phyloP scores from a whole-genome alignment of 306 rosid genomes.

The Vigna mungo region DNA sequence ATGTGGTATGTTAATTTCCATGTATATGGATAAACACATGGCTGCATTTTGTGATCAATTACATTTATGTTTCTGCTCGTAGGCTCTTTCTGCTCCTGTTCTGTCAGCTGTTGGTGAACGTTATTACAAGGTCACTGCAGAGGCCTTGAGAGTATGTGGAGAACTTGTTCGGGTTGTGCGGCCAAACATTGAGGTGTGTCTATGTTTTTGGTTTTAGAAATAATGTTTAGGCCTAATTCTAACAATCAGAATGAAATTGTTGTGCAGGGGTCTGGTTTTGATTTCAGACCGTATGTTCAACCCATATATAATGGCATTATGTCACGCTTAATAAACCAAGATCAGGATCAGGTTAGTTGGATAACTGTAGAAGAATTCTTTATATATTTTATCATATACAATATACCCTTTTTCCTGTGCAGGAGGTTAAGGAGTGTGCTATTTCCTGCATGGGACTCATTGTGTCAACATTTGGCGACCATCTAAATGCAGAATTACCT shows the following conservation, averaged over 20 bases:
- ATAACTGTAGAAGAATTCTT: slow-evolving; percentile 23
- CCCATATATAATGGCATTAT: slow-evolving; percentile 91
- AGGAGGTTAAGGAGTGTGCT: slow-evolving; percentile 99
- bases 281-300: slow-evolving; percentile 85
- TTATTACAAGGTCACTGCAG: slow-evolving; percentile 98
- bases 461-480: slow-evolving; percentile 97
- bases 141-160: slow-evolving; percentile 97
- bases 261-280: slow-evolving; percentile 75
- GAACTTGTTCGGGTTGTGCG: slow-evolving; percentile 95
- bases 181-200: slow-evolving; percentile 79
- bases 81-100: slow-evolving; percentile 98
- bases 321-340: slow-evolving; percentile 99
- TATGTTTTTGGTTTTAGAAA: slow-evolving; percentile 29
- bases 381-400: slow-evolving; percentile 23
- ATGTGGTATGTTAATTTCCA: neutral
- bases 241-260: slow-evolving; percentile 34
- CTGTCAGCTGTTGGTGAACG: slow-evolving; percentile 98
- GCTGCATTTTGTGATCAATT: neutral
- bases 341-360: slow-evolving; percentile 95
- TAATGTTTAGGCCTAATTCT: slow-evolving; percentile 37
- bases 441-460: slow-evolving; percentile 98
- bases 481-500: slow-evolving; percentile 76
- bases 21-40: neutral
- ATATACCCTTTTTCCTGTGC: slow-evolving; percentile 47
- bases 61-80: slow-evolving; percentile 41